Evolutionary conservation across 2,329 filamentous ascomycete genomes (phyloP).

Genomic region (Claviceps capensis): DNA sequence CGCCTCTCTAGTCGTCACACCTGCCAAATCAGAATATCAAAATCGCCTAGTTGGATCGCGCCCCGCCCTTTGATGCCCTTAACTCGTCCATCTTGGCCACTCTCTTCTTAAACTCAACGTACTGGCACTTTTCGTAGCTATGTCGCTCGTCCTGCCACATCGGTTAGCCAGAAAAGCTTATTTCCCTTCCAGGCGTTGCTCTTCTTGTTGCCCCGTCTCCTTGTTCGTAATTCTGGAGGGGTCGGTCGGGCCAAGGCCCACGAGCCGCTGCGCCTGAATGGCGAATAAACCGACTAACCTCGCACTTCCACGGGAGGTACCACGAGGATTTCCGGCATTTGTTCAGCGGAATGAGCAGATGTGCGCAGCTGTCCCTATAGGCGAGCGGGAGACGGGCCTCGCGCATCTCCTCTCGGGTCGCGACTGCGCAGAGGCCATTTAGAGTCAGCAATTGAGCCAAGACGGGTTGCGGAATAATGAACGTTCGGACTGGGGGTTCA

Average conservation of each 20-base stretch:
- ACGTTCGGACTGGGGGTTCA: neutral
- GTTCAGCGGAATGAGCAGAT: slow-evolving; percentile 90
- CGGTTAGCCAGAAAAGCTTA: slow-evolving; percentile 2
- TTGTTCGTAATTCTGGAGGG: neutral
- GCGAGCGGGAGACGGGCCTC: slow-evolving; percentile 74
- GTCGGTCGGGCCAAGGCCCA: neutral
- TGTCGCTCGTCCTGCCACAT: slow-evolving; percentile 73
- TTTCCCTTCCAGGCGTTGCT: neutral
- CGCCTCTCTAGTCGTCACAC: neutral
- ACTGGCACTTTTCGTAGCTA: slow-evolving; percentile 98
- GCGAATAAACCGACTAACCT: slow-evolving; percentile 44
- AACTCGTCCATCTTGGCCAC: slow-evolving; percentile 98
- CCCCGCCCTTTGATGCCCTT: slow-evolving; percentile 69
- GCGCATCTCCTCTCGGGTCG: slow-evolving; percentile 85
- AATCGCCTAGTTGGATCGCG: slow-evolving; percentile 60
- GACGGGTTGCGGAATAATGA: neutral
- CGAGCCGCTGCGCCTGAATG: neutral
- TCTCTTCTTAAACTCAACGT: slow-evolving; percentile 95
- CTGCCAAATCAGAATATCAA: neutral
- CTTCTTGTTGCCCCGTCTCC: neutral
- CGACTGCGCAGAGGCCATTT: slow-evolving; percentile 34
- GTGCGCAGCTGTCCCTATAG: slow-evolving; percentile 92
- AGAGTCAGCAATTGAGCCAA: neutral
- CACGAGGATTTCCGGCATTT: slow-evolving; percentile 83
- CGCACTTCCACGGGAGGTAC: slow-evolving; percentile 96